Evolutionary conservation across 148 eudicot genomes (phyloP).

Genomic region (Rhododendron mucronatum): DNA sequence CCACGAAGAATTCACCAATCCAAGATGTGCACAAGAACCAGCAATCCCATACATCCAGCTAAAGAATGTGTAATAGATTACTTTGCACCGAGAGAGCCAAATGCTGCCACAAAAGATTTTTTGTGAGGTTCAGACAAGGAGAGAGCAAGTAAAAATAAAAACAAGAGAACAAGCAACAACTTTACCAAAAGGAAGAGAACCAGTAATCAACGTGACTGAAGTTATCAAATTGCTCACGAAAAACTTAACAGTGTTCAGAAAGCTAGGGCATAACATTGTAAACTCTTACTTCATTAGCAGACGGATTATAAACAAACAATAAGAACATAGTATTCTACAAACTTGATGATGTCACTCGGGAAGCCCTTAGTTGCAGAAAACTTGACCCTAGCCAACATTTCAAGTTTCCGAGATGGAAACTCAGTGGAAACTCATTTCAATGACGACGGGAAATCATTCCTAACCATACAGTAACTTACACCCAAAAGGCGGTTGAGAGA

Average conservation of each 20-base stretch:
- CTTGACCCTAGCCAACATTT: no score
- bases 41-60: constrained; percentile 89
- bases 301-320: background rate
- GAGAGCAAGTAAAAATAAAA: background rate
- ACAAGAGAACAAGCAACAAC: background rate
- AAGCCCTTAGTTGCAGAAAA: background rate
- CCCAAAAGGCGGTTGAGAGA: no score
- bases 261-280: background rate
- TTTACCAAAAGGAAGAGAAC: background rate
- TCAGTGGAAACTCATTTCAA: no score
- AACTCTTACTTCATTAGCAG: background rate
- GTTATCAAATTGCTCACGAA: background rate
- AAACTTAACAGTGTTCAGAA: background rate
- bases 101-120: constrained; percentile 43
- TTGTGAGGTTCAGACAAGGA: constrained; percentile 14
- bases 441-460: no score
- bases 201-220: background rate
- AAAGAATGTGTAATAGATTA: constrained; percentile 74
- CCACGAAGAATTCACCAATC: constrained; percentile 98
- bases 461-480: no score
- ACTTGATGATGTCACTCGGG: background rate
- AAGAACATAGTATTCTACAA: background rate
- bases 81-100: constrained; percentile 71
- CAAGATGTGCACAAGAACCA: constrained; percentile 84
- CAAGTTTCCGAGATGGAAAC: no score